Conservation (phyloP, 75 land plant species). For the Chamaecyparis obtusa region DNA sequence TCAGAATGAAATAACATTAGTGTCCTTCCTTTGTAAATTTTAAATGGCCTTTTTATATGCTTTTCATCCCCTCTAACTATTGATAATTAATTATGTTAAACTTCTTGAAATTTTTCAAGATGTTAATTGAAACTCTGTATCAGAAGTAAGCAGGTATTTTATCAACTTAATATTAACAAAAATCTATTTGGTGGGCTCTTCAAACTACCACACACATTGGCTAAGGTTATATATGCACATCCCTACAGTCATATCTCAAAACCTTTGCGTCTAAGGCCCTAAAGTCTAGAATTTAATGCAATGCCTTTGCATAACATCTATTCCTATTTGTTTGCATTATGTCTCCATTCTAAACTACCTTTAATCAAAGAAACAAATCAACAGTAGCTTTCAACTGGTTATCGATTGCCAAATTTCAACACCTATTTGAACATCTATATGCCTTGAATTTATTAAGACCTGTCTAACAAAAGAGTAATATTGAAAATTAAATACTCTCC, state of each 20-base stretch:
- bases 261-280: background rate
- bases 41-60: background rate
- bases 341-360: background rate
- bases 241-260: background rate
- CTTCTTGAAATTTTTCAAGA: background rate
- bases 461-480: background rate
- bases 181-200: background rate
- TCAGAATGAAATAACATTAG: background rate
- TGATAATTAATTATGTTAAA: background rate
- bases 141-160: no score
- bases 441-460: background rate
- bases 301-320: background rate
- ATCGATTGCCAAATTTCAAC: background rate
- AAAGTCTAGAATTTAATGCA: background rate
- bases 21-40: background rate
- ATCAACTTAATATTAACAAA: no score
- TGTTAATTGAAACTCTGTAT: background rate
- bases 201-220: background rate
- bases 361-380: no score
- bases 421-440: background rate
- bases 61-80: background rate
- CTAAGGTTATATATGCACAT: background rate
- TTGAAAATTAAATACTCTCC: background rate
- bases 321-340: background rate
- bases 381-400: no score